A percentile compares a stretch with the other conserved stretches of the same genome.
Conservation (phyloP, 441 rosid genomes). For the Flueggea neowawraea region DNA sequence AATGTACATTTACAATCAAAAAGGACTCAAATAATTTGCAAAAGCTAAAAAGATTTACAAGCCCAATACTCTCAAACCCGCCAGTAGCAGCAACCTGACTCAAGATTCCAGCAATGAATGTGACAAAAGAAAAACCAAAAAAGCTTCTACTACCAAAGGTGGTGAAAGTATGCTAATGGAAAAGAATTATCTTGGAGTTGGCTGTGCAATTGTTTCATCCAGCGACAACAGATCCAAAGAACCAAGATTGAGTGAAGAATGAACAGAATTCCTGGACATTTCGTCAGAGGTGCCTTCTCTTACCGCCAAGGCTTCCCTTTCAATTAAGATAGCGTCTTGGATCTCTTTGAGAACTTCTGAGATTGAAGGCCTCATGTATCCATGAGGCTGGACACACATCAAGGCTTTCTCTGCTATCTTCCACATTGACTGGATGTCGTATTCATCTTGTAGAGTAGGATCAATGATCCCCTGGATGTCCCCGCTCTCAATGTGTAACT, state of each 20-base stretch:
- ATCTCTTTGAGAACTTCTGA: constrained; percentile 94
- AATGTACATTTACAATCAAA: constrained; percentile 2
- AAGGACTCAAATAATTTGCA: constrained; percentile 1
- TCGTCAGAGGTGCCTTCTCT: constrained; percentile 78
- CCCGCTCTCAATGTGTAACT: constrained; percentile 87
- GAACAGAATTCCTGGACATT: constrained; percentile 61
- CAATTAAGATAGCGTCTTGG: constrained; percentile 82
- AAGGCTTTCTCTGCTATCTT: constrained; percentile 95
- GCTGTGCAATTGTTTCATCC: constrained; percentile 62
- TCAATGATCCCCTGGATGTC: constrained; percentile 91
- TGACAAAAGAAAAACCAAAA: constrained; percentile 5
- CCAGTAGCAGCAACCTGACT: constrained; percentile 1
- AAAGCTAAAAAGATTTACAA: constrained; percentile 18
- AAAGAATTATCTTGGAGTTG: constrained; percentile 53
- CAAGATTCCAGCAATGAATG: constrained; percentile 15
- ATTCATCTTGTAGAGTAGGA: constrained; percentile 50
- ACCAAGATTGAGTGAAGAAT: constrained; percentile 55
- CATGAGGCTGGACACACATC: constrained; percentile 87
- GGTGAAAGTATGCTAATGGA: neutral
- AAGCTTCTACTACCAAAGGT: neutral
- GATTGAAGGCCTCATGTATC: constrained; percentile 87
- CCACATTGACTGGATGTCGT: constrained; percentile 98
- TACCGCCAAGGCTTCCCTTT: constrained; percentile 41
- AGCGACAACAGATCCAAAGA: constrained; percentile 47
- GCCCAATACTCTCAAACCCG: constrained; percentile 2